These are phyloP conservation scores for Melocanna baccifera DNA, from an alignment of 176 grass and related monocot genomes.

Conservation along the genomic window DNA sequence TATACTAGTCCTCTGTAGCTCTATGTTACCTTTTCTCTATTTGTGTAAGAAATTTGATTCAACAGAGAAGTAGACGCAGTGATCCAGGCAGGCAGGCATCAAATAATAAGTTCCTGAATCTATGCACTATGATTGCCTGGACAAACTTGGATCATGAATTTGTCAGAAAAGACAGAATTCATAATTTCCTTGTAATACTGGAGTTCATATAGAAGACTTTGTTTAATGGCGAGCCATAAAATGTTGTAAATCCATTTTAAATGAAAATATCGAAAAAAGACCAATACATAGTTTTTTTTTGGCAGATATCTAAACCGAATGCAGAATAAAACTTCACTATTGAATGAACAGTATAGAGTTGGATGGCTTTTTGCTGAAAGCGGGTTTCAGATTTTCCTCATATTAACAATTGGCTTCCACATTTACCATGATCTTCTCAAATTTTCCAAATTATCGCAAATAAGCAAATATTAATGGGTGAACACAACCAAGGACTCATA, in stretches of 20 bases:
- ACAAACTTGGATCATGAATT: not conserved
- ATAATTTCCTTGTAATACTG: not conserved
- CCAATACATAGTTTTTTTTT: not conserved
- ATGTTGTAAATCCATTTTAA: not conserved
- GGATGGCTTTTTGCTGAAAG: not conserved
- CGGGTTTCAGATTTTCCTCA: not conserved
- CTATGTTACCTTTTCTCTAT: not conserved
- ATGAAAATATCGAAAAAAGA: not conserved
- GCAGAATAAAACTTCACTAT: not conserved
- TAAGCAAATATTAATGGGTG: not conserved
- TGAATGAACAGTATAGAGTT: not conserved
- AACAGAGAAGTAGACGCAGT: not conserved
- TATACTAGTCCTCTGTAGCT: not conserved
- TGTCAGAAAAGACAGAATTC: not conserved
- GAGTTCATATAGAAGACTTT: not conserved
- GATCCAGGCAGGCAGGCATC: not conserved
- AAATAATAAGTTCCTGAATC: not conserved
- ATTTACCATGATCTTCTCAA: not conserved
- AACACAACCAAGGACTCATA: not conserved
- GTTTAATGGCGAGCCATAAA: not conserved
- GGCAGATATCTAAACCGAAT: not conserved
- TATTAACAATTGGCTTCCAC: not conserved
- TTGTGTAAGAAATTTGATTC: not conserved
- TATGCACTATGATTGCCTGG: too few species aligned
- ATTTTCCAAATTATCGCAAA: not conserved